Evolutionary conservation across 192 early-diverging fungal genomes (phyloP).

Genomic region (Backusella westeae): DNA sequence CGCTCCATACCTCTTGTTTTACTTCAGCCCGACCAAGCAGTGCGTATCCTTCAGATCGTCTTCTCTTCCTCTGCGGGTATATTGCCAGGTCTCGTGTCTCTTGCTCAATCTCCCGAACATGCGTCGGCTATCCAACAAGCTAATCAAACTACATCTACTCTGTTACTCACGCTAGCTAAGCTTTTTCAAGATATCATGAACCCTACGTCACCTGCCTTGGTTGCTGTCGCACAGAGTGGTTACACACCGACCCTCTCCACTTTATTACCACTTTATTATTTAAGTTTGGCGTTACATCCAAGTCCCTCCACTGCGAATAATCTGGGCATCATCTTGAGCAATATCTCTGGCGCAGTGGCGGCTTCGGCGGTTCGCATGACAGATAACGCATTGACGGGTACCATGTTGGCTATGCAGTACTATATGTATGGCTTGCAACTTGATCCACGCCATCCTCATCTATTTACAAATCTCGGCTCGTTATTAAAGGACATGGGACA

Average conservation of each 20-base stretch:
- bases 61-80: conserved; percentile 64
- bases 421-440: conserved; percentile 84
- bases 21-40: conserved; percentile 61
- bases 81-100: conserved; percentile 58
- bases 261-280: conserved; percentile 81
- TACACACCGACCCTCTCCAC: conserved; percentile 56
- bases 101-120: neutral
- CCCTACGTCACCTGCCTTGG: conserved; percentile 39
- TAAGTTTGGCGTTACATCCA: conserved; percentile 74
- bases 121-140: conserved; percentile 41
- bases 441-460: conserved; percentile 81
- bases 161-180: conserved; percentile 85
- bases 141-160: conserved; percentile 63
- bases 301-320: conserved; percentile 92
- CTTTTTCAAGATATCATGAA: conserved; percentile 78
- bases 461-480: conserved; percentile 93
- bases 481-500: conserved; percentile 89
- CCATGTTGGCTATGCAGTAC: conserved; percentile 79
- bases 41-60: conserved; percentile 50
- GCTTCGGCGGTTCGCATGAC: conserved; percentile 12
- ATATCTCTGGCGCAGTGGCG: conserved; percentile 58
- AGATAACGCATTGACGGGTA: conserved; percentile 50
- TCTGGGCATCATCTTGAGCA: conserved; percentile 77
- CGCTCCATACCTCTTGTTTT: conserved; percentile 52
- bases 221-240: conserved; percentile 38